These are phyloP conservation scores for Thraustochytrium sp. DNA, from an alignment of 352 stramenopile species.

Conservation along the genomic window DNA sequence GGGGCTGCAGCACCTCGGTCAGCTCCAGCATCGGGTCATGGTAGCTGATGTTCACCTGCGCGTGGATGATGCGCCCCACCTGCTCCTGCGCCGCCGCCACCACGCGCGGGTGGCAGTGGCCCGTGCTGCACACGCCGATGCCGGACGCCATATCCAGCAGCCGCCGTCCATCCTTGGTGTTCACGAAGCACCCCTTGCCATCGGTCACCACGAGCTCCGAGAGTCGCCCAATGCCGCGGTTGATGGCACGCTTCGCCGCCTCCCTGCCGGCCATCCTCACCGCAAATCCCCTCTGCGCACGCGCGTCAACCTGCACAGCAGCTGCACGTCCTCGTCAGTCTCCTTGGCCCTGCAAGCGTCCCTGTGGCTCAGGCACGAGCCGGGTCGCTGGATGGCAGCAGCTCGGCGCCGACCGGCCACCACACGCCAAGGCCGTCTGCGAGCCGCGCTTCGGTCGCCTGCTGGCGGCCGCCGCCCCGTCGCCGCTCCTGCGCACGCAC, in stretches of 20 bases:
- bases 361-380: too few species aligned
- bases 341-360: too few species aligned
- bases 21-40: constrained; percentile 83
- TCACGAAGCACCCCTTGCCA: constrained; percentile 74
- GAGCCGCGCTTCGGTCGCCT: too few species aligned
- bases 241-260: constrained; percentile 8
- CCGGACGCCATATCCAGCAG: constrained; percentile 84
- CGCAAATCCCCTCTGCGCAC: too few species aligned
- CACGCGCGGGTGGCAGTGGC: constrained; percentile 83
- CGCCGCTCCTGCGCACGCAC: too few species aligned
- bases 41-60: constrained; percentile 83
- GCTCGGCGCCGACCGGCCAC: too few species aligned
- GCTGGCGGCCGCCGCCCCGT: too few species aligned
- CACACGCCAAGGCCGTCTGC: too few species aligned
- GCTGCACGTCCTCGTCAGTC: too few species aligned
- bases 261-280: too few species aligned
- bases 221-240: constrained; percentile 49
- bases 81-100: constrained; percentile 80
- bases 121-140: constrained; percentile 83
- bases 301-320: too few species aligned
- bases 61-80: constrained; percentile 73
- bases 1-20: constrained; percentile 66
- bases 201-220: constrained; percentile 48
- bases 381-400: too few species aligned
- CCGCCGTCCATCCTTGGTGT: constrained; percentile 73